These are phyloP conservation scores for Chrysanthemum makinoi DNA, from an alignment of 129 eudicot genomes.

Conservation along the genomic window DNA sequence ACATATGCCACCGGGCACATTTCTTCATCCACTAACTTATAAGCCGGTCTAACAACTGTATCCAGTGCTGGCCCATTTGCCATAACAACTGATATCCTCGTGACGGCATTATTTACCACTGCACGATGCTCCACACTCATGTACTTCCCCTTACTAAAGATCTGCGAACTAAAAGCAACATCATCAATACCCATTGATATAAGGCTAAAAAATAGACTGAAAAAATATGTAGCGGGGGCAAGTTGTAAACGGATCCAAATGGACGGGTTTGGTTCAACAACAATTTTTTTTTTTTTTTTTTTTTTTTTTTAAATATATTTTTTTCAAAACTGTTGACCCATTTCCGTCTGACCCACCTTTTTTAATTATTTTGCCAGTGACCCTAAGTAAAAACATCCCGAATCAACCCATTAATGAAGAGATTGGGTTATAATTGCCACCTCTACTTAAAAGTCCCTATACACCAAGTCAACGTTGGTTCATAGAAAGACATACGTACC, in stretches of 20 bases:
- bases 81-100: constrained; percentile 43
- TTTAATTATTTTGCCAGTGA: no score
- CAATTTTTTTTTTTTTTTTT: no score
- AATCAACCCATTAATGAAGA: neutral
- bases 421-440: neutral
- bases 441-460: neutral
- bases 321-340: no score
- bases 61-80: constrained; percentile 53
- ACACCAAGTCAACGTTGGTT: neutral
- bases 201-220: neutral
- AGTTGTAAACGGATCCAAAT: no score
- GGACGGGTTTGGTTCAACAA: no score
- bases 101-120: constrained; percentile 34
- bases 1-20: constrained; percentile 26
- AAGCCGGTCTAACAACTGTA: constrained; percentile 41
- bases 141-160: constrained; percentile 56
- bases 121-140: constrained; percentile 54
- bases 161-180: constrained; percentile 13
- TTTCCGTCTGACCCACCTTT: no score
- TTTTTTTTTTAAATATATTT: no score
- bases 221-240: no score
- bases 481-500: neutral
- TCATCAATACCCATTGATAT: neutral
- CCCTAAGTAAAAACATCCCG: no score
- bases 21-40: constrained; percentile 23